Percentiles rank a stretch among this genome's conserved stretches.
These are phyloP conservation scores for Paracamarosporium sp. DNA, from an alignment of 2,329 filamentous ascomycete species.

Conservation along the genomic window DNA sequence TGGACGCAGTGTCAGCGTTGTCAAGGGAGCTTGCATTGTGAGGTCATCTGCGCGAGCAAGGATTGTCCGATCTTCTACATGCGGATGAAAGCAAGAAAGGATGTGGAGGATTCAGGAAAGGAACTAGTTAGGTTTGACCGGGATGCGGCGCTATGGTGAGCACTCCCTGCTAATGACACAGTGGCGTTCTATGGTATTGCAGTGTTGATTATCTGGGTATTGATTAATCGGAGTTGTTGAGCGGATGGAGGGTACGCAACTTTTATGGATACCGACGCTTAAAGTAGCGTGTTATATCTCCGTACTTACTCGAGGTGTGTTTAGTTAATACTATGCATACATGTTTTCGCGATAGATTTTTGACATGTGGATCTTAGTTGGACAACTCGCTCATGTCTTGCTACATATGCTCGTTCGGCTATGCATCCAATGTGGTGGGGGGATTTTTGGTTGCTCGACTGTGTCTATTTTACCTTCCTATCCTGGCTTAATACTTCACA, in stretches of 20 bases:
- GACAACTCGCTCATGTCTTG: too few relatives aligned
- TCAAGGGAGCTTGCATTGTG: conserved; percentile 96
- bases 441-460: too few relatives aligned
- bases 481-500: too few relatives aligned
- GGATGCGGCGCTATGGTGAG: conserved; percentile 74
- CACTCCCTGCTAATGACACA: background rate
- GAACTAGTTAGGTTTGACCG: conserved; percentile 89
- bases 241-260: background rate
- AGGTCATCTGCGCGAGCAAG: conserved; percentile 95
- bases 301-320: background rate
- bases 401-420: too few relatives aligned
- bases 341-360: too few relatives aligned
- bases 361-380: too few relatives aligned
- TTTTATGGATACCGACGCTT: conserved; percentile 6
- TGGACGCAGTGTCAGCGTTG: conserved; percentile 99
- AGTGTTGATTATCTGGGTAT: background rate
- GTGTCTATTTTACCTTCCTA: too few relatives aligned
- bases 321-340: too few relatives aligned
- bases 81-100: conserved; percentile 99
- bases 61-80: conserved; percentile 99
- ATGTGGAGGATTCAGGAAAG: conserved; percentile 92
- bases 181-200: background rate
- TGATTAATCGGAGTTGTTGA: background rate
- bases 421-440: too few relatives aligned
- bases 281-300: background rate